Base-by-base conservation (phyloP, 768 basidiomycete genomes). In the Rhodotorula babjevae region DNA sequence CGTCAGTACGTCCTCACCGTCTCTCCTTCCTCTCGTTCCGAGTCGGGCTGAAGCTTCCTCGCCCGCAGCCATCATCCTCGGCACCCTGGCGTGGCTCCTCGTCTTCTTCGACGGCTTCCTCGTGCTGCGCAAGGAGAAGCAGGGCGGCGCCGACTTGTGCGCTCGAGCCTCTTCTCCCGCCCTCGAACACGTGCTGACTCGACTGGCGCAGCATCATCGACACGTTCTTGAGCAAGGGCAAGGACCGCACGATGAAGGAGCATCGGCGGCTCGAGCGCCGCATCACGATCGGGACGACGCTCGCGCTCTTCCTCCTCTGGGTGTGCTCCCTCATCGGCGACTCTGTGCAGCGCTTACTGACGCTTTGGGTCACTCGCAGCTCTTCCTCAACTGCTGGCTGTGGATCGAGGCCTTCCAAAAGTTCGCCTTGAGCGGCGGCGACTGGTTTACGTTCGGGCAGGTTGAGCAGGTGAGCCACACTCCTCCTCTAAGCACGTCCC, bases 251-350 rank as follows among this genome's bases (percentile, higher is more conserved):
- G 1, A 36, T 42, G 44, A 23, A 49, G 21, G 64, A 65, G 27
- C 65, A 71, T 36, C 69, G 69, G 27, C 31, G 31, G n/a, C n/a
- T 49, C 25, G 69, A 71, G n/a, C 36, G 69, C 14, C 49, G n/a
- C 27, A 33, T 71, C 29, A 71, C 69, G 5, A 36, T 56, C 15
- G 21, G 21, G 0, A 55, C 58, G 2, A 62, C 64, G 23, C 44
- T 25, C 2, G 3, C 16, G 0, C 31, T 71, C 7, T 71, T 49
- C 55, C 0, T 49, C 2, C 31, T 71, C 27, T 71, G 69, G 69
- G 50, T 65, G 9, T 15, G 10, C 44, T 5, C 18, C 33, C 9
- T 36, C 9, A 9, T 9, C 36, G 36, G 9, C n/a, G 27, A 3
- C n/a, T n/a, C n/a, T n/a, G n/a, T n/a, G n/a, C n/a, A n/a, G n/a